Evolutionary conservation across 2,329 filamentous ascomycete species (phyloP), one percentile per base, ranked within the genome.

Genomic region (Aspergillus quadrilineatus): DNA sequence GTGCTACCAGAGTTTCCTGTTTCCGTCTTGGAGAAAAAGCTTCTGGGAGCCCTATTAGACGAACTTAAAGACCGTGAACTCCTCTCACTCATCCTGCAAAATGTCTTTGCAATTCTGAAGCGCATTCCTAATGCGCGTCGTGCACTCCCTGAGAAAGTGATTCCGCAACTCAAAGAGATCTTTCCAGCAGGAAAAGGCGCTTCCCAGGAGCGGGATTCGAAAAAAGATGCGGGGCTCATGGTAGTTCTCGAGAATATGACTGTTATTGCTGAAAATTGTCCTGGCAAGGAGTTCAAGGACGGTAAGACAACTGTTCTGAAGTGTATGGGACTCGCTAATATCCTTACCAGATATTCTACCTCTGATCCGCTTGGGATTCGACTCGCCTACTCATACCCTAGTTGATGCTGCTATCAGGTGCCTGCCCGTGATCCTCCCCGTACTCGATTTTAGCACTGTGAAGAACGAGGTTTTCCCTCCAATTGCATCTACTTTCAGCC

Each of bases 391-490:
- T 0, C 94, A 96, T 64, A 88, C 89, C 1, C 80, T 99, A 14
- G 89, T 97, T 0, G 94, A 97, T 74, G 89, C 89, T 4, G 88
- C 92, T 2, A 79, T 99, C 12, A 84, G 88, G 49, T 89, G 88
- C 29, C 77, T 99, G 4, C 88, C 91, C 1, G 81, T 85, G 1
- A 84, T 97, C n/a, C 77, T 97, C 4, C 90, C 92, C 0, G 85
- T 94, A 2, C 85, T 99, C 6, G 94, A 99, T 74, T 97, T 97
- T 65, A 95, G 89, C 63, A 97, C 93, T 0, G 92, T 97, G 67
- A 99, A 97, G 74, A 94, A 96, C 65, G 93, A 97, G 61, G 82
- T 99, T 1, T 99, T 99, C 72, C 94, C 94, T 0, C 87, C 96
- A 1, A 89, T 99, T 61, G 90, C 93, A 1, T 79, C 82, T 7